phyloP scores from a whole-genome alignment of 345 rosid genomes.

The Dipteronia sinensis region DNA sequence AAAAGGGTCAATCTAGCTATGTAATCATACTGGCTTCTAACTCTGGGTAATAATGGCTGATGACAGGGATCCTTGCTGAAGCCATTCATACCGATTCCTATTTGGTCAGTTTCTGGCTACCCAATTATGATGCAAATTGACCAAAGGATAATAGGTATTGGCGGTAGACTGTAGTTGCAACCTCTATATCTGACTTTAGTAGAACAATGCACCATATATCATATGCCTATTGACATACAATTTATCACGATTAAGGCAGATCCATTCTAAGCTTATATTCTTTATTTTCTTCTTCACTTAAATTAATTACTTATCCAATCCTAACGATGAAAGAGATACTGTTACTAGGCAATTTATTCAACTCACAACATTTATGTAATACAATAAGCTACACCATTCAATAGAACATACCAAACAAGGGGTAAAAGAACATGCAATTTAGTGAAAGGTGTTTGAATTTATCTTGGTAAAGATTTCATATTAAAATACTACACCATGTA shows the following conservation, averaged over 20 bases:
- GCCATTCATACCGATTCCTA: background rate
- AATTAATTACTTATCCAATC: background rate
- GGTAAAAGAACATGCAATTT: background rate
- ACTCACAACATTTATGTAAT: no score
- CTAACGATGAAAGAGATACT: background rate
- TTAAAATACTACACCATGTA: background rate
- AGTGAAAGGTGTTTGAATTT: background rate
- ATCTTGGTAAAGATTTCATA: background rate
- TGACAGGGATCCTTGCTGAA: background rate
- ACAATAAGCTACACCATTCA: no score
- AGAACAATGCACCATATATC: background rate
- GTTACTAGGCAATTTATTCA: background rate
- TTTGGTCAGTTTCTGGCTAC: background rate
- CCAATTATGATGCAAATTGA: background rate
- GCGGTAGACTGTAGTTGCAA: background rate
- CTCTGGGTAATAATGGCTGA: background rate
- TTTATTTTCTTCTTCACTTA: background rate
- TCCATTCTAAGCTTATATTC: background rate
- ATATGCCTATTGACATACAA: background rate
- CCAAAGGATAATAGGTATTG: background rate
- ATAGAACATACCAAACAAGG: background rate
- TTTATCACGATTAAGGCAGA: background rate
- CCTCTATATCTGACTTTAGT: background rate
- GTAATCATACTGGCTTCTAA: background rate
- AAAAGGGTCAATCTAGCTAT: constrained; percentile 1